Conservation (phyloP, 768 basidiomycete species). For the Gymnopilus dilepis region DNA sequence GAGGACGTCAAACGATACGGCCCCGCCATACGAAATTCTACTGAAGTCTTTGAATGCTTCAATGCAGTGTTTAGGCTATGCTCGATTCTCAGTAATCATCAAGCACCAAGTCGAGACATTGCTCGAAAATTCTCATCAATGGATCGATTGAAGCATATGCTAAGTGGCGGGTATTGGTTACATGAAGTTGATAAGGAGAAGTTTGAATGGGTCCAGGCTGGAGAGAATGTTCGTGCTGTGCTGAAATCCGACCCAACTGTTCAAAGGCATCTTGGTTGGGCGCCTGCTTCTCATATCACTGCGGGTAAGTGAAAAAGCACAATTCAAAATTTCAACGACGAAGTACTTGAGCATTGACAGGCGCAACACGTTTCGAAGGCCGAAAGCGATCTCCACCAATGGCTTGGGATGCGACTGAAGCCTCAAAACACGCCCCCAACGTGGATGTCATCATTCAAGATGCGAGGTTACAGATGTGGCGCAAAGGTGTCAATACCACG, state of each 20-base stretch:
- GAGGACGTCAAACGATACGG: slow-evolving; percentile 35
- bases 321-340: background rate
- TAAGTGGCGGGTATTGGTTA: slow-evolving; percentile 32
- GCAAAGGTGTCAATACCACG: background rate
- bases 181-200: background rate
- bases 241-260: slow-evolving; percentile 6
- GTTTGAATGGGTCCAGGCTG: slow-evolving; percentile 12
- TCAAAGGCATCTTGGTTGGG: slow-evolving; percentile 19
- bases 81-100: slow-evolving; percentile 41
- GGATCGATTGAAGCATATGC: slow-evolving; percentile 30
- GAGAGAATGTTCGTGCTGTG: slow-evolving; percentile 4
- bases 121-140: slow-evolving; percentile 27
- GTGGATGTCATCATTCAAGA: background rate
- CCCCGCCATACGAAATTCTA: slow-evolving; percentile 31
- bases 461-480: slow-evolving; percentile 3
- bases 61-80: slow-evolving; percentile 43
- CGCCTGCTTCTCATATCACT: background rate
- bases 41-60: slow-evolving; percentile 42
- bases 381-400: background rate
- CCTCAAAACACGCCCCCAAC: background rate
- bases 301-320: background rate
- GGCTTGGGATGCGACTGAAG: background rate
- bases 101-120: slow-evolving; percentile 41
- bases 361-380: background rate
- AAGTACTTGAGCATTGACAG: background rate